Evolutionary conservation across 1,284 basidiomycete species (phyloP).

Genomic region (Ceratobasidium papillatum): DNA sequence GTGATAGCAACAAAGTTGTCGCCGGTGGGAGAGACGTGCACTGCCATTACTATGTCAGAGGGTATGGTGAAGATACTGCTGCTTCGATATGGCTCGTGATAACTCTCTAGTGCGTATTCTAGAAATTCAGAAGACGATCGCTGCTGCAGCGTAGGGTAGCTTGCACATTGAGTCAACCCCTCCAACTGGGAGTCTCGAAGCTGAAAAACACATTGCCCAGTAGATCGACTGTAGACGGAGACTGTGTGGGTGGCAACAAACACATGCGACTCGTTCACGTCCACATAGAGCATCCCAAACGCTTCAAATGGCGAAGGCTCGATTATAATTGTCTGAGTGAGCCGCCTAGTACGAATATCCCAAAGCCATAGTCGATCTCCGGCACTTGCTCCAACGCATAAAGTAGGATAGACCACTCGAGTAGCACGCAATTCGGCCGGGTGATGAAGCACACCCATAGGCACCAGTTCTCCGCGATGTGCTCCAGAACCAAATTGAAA

Average conservation of each 20-base stretch:
- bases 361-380: constrained; percentile 27
- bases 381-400: constrained; percentile 11
- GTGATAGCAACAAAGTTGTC: constrained; percentile 33
- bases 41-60: constrained; percentile 7
- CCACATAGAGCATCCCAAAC: constrained; percentile 24
- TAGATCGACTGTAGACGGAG: constrained; percentile 27
- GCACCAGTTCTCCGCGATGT: constrained; percentile 11
- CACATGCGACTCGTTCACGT: constrained; percentile 29
- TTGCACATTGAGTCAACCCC: not conserved
- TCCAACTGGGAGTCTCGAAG: constrained; percentile 3
- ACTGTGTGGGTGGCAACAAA: constrained; percentile 21
- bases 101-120: not conserved
- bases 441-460: constrained; percentile 18
- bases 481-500: not conserved
- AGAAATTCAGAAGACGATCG: not conserved
- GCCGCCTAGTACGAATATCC: constrained; percentile 15
- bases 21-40: constrained; percentile 31
- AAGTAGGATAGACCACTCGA: constrained; percentile 30
- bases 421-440: not conserved
- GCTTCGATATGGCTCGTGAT: not conserved
- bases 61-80: not conserved
- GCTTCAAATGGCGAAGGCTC: not conserved
- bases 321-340: constrained; percentile 23
- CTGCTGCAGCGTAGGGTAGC: not conserved
- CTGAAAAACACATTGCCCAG: constrained; percentile 30